Conservation (phyloP, 202 grass and related monocot genomes). For the Eragrostis tef region DNA sequence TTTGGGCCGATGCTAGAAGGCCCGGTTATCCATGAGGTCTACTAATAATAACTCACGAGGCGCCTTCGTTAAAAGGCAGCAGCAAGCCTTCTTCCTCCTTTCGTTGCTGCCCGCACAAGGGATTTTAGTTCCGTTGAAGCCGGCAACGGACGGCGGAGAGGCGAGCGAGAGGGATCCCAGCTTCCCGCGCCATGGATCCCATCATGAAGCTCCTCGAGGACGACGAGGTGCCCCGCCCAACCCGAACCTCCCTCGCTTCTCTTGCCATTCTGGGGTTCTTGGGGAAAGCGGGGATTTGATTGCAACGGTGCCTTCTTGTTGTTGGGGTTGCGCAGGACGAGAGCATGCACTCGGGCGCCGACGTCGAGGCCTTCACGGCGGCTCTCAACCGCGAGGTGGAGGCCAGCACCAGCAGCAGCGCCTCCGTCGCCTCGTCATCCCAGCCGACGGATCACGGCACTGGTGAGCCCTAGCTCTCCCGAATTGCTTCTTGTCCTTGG, state of each 20-base stretch:
- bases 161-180: conserved; percentile 4
- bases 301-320: conserved; percentile 39
- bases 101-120: conserved; percentile 18
- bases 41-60: conserved; percentile 14
- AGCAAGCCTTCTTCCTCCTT: background rate
- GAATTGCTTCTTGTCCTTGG: conserved; percentile 1
- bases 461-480: conserved; percentile 36
- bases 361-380: conserved; percentile 88
- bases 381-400: conserved; percentile 91
- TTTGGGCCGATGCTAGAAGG: background rate
- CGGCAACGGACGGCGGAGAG: conserved; percentile 31
- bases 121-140: conserved; percentile 36
- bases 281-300: conserved; percentile 26
- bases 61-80: background rate
- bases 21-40: background rate
- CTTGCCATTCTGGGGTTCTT: conserved; percentile 44
- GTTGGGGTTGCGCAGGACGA: conserved; percentile 70
- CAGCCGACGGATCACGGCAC: conserved; percentile 47
- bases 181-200: conserved; percentile 75
- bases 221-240: conserved; percentile 62
- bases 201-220: conserved; percentile 94
- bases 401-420: conserved; percentile 47
- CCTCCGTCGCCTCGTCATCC: conserved; percentile 29
- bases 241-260: conserved; percentile 22
- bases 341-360: conserved; percentile 90